These are phyloP conservation scores for Ceratocystis colombiana DNA, from an alignment of 2,329 filamentous ascomycete genomes.

Conservation along the genomic window DNA sequence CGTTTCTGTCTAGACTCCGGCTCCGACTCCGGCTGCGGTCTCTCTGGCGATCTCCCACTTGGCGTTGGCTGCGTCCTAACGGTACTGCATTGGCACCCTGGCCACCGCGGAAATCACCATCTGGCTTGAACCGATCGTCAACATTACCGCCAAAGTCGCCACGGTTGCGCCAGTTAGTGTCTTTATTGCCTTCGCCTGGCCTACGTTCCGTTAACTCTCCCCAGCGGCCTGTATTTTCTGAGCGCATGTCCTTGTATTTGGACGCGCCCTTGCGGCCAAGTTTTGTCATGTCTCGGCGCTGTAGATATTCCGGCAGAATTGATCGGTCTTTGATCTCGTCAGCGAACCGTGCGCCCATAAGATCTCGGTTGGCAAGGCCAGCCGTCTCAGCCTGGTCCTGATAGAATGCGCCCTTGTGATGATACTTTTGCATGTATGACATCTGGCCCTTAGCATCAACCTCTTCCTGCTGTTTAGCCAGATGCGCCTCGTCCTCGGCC, in stretches of 20 bases:
- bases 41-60: slow-evolving; percentile 32
- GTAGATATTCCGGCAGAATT: slow-evolving; percentile 78
- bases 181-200: slow-evolving; percentile 32
- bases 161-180: slow-evolving; percentile 29
- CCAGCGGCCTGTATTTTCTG: slow-evolving; percentile 85
- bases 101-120: slow-evolving; percentile 41
- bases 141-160: slow-evolving; percentile 33
- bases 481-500: slow-evolving; percentile 69
- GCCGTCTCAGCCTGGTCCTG: slow-evolving; percentile 67
- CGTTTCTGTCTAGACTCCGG: slow-evolving; percentile 12
- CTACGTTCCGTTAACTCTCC: slow-evolving; percentile 50
- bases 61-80: slow-evolving; percentile 48
- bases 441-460: slow-evolving; percentile 70
- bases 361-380: slow-evolving; percentile 66
- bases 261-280: slow-evolving; percentile 85
- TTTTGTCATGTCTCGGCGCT: slow-evolving; percentile 87
- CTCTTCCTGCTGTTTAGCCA: slow-evolving; percentile 70
- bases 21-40: slow-evolving; percentile 26
- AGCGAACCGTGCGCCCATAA: slow-evolving; percentile 73
- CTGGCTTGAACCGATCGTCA: slow-evolving; percentile 60
- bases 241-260: slow-evolving; percentile 77
- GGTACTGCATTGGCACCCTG: slow-evolving; percentile 63
- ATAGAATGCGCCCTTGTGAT: slow-evolving; percentile 94
- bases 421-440: slow-evolving; percentile 89
- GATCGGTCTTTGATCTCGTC: slow-evolving; percentile 79